These are phyloP conservation scores for Holtermannia corniformis DNA, from an alignment of 768 basidiomycete species.

Conservation along the genomic window DNA sequence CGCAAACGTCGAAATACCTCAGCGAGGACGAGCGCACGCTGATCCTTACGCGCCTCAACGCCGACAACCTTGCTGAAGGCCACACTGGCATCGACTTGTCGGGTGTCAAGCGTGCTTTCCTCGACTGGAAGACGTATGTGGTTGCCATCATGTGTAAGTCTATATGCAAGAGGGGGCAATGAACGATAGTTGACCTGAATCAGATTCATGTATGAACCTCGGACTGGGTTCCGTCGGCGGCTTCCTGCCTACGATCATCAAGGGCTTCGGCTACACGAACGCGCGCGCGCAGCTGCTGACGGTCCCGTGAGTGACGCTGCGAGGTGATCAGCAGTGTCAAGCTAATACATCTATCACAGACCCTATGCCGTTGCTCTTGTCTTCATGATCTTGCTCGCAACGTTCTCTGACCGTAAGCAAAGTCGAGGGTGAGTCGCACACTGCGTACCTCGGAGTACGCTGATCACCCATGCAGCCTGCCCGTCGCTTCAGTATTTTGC, in stretches of 20 bases:
- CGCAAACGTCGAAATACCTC: slow-evolving; percentile 40
- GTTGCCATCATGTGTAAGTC: slow-evolving; percentile 24
- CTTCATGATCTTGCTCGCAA: slow-evolving; percentile 35
- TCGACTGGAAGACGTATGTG: slow-evolving; percentile 42
- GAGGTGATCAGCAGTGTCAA: slow-evolving; percentile 6
- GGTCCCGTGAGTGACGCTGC: neutral
- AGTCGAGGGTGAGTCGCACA: slow-evolving; percentile 15
- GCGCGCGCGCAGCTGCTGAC: slow-evolving; percentile 12
- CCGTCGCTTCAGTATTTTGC: slow-evolving; percentile 33
- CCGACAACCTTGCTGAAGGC: slow-evolving; percentile 22
- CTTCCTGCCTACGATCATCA: slow-evolving; percentile 44
- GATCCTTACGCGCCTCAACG: slow-evolving; percentile 39
- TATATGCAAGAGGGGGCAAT: slow-evolving; percentile 4
- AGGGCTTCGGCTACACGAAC: slow-evolving; percentile 33
- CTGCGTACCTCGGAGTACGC: neutral
- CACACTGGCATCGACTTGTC: slow-evolving; percentile 38
- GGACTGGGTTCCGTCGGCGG: slow-evolving; percentile 24
- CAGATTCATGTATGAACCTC: slow-evolving; percentile 40
- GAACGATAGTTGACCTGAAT: neutral
- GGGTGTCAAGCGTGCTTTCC: slow-evolving; percentile 38
- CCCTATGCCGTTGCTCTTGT: slow-evolving; percentile 42
- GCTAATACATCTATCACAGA: slow-evolving; percentile 32
- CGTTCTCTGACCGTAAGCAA: slow-evolving; percentile 31
- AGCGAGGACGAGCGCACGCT: slow-evolving; percentile 41
- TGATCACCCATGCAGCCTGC: slow-evolving; percentile 6